phyloP scores from a whole-genome alignment of 768 basidiomycete species.

The Boletellus sp. region DNA sequence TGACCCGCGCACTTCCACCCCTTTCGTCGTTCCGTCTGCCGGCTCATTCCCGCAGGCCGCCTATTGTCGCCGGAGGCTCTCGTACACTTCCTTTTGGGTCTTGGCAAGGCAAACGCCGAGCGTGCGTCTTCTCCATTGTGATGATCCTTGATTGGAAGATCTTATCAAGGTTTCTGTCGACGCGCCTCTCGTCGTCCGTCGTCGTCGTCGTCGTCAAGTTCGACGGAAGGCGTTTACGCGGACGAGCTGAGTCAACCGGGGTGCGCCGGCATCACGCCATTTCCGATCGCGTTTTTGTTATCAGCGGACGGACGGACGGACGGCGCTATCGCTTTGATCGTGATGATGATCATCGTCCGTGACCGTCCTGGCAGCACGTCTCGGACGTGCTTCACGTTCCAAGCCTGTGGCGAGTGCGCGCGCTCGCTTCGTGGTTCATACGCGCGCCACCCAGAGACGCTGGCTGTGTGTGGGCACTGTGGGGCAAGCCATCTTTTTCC shows the following conservation, averaged over 20 bases:
- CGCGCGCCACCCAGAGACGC: too few relatives aligned
- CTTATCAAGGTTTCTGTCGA: constrained; percentile 1
- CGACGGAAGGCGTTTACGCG: constrained; percentile 7
- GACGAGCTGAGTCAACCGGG: background rate
- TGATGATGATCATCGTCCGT: too few relatives aligned
- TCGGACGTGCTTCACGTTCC: too few relatives aligned
- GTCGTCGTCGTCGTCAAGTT: background rate
- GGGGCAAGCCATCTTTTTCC: too few relatives aligned
- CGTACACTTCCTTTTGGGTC: background rate
- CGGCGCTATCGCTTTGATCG: too few relatives aligned
- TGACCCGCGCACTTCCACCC: too few relatives aligned
- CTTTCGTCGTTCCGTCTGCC: too few relatives aligned
- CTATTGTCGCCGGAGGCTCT: background rate
- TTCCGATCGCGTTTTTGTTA: background rate
- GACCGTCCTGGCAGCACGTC: too few relatives aligned
- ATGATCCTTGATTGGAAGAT: background rate
- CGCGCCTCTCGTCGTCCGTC: background rate
- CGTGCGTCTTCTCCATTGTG: background rate
- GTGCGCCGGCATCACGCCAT: background rate
- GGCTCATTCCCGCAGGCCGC: background rate
- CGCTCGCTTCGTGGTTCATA: too few relatives aligned
- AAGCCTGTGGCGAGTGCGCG: too few relatives aligned
- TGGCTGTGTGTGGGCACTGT: too few relatives aligned
- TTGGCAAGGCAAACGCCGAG: background rate
- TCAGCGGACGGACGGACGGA: too few relatives aligned